Evolutionary conservation across 805 yeast species (phyloP).

Genomic region (Pichia pseudocactophila): DNA sequence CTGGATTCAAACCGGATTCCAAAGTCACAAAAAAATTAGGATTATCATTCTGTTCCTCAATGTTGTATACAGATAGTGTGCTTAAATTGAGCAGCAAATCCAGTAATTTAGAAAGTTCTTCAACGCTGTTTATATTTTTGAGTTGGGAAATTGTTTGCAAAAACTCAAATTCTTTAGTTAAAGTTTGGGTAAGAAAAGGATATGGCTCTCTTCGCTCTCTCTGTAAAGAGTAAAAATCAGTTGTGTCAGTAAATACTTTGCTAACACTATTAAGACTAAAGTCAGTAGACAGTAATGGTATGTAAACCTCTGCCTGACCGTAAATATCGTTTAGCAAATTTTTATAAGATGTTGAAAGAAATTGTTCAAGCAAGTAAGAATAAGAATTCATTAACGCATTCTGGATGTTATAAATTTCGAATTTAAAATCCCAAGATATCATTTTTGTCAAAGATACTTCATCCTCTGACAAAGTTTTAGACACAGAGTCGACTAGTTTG

Average conservation of each 20-base stretch:
- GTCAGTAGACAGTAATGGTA: constrained; percentile 9
- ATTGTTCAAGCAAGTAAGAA: constrained; percentile 13
- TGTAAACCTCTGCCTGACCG: constrained; percentile 14
- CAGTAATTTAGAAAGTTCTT: constrained; percentile 15
- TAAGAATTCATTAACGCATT: constrained; percentile 20
- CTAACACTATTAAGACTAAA: background rate
- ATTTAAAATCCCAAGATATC: constrained; percentile 19
- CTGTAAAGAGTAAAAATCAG: constrained; percentile 15
- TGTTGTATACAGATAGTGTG: constrained; percentile 32
- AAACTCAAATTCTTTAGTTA: constrained; percentile 26
- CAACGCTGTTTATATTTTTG: constrained; percentile 10
- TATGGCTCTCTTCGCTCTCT: constrained; percentile 19
- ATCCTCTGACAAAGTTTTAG: constrained; percentile 3
- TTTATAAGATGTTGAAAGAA: constrained; percentile 9
- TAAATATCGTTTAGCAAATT: constrained; percentile 16
- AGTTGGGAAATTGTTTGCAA: constrained; percentile 23
- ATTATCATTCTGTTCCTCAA: constrained; percentile 47
- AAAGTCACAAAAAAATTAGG: constrained; percentile 64
- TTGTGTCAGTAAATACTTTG: constrained; percentile 16
- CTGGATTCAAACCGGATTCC: constrained; percentile 60
- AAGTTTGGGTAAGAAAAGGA: constrained; percentile 13
- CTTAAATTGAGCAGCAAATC: constrained; percentile 32
- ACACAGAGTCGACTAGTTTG: constrained; percentile 18
- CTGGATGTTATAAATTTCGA: constrained; percentile 24
- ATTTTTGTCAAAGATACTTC: constrained; percentile 9